Evolutionary conservation across 768 basidiomycete genomes (phyloP).

Genomic region (Rhizopogon rudus): DNA sequence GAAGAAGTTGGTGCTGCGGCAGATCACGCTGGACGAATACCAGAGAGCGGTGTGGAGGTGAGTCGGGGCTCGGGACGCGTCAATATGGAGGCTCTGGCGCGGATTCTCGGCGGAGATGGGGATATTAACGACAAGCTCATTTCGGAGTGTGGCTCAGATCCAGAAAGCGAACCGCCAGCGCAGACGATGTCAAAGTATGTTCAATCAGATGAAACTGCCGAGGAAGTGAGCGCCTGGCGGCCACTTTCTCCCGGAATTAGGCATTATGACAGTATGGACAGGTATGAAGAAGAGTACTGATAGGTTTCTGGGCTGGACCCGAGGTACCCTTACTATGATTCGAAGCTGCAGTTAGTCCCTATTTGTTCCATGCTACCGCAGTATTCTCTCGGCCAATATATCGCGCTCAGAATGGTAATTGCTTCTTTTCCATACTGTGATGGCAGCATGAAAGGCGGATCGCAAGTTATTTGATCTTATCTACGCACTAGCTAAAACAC

Average conservation of each 20-base stretch:
- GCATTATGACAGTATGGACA: constrained; percentile 12
- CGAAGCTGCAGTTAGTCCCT: background rate
- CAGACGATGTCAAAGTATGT: constrained; percentile 6
- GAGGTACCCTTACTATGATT: background rate
- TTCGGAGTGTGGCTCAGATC: constrained; percentile 14
- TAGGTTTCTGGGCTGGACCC: background rate
- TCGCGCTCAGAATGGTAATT: background rate
- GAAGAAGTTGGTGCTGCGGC: constrained; percentile 14
- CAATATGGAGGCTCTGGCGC: constrained; percentile 52
- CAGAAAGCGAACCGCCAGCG: constrained; percentile 12
- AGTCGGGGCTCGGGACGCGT: constrained; percentile 37
- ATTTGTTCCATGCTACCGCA: background rate
- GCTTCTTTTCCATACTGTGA: background rate
- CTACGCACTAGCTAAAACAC: background rate
- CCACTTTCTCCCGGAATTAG: constrained; percentile 28
- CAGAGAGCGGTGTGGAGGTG: constrained; percentile 7
- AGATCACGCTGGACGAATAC: constrained; percentile 16
- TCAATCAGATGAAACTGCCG: constrained; percentile 20
- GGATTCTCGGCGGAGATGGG: constrained; percentile 37
- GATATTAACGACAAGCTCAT: constrained; percentile 18
- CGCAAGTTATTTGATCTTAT: background rate
- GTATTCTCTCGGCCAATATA: background rate
- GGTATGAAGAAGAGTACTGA: constrained; percentile 28
- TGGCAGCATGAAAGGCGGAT: background rate
- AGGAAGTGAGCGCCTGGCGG: constrained; percentile 45